Evolutionary conservation across 805 yeast species (phyloP).

Genomic region (Candida piceae): DNA sequence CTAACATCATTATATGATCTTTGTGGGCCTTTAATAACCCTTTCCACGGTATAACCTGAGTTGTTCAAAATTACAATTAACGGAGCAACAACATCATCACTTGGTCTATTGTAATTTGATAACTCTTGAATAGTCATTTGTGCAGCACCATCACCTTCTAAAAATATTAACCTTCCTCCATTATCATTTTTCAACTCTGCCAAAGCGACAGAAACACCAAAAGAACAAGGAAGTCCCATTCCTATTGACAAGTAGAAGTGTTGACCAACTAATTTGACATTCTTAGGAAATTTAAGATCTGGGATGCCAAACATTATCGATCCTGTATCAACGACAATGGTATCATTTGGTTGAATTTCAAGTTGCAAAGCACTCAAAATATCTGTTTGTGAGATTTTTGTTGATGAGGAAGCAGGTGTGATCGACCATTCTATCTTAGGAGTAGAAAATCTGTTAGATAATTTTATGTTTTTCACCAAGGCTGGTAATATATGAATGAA

Average conservation of each 20-base stretch:
- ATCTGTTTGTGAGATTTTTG: constrained; percentile 44
- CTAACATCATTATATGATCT: constrained; percentile 78
- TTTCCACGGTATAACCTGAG: constrained; percentile 85
- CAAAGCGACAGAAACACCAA: constrained; percentile 76
- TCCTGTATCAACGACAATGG: constrained; percentile 78
- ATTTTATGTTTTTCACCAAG: constrained; percentile 35
- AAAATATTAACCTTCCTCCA: constrained; percentile 50
- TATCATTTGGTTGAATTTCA: constrained; percentile 49
- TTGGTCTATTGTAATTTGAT: constrained; percentile 20
- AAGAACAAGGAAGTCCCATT: constrained; percentile 78
- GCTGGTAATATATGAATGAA: constrained; percentile 47
- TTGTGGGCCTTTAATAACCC: constrained; percentile 75
- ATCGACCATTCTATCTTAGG: no score
- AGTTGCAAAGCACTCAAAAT: constrained; percentile 36
- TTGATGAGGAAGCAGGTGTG: constrained; percentile 16
- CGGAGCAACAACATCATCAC: constrained; percentile 58
- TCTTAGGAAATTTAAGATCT: constrained; percentile 57
- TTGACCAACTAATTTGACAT: constrained; percentile 54
- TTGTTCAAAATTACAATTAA: constrained; percentile 75
- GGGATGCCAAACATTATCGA: constrained; percentile 75
- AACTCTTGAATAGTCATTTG: constrained; percentile 89
- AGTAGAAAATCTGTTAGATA: constrained; percentile 1
- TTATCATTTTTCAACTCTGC: constrained; percentile 39
- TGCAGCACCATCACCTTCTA: constrained; percentile 93
- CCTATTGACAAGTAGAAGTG: constrained; percentile 84